A percentile compares a stretch with the other conserved stretches of the same genome.
Conservation (phyloP, 768 basidiomycete genomes). For the Russula emetica region DNA sequence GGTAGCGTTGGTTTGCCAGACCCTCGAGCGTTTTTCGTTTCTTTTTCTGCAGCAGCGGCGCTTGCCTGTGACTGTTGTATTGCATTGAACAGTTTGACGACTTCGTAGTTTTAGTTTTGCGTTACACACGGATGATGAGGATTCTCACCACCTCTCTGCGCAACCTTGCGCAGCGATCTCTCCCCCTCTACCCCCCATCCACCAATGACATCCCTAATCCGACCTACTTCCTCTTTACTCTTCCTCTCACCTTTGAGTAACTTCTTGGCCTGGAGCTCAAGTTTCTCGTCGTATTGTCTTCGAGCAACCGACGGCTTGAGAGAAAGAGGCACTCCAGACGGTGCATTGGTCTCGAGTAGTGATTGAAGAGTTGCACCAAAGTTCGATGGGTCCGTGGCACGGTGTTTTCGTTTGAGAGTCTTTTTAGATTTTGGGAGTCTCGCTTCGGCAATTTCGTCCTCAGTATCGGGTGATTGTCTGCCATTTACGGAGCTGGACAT, state of each 20-base stretch:
- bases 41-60: conserved; percentile 48
- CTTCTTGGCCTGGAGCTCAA: conserved; percentile 68
- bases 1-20: conserved; percentile 70
- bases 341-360: conserved; percentile 65
- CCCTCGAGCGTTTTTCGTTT: conserved; percentile 58
- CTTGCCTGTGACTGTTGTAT: conserved; percentile 77
- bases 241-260: conserved; percentile 66
- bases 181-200: conserved; percentile 88
- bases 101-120: conserved; percentile 34
- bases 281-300: conserved; percentile 69
- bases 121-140: not conserved
- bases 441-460: conserved; percentile 57
- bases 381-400: conserved; percentile 67
- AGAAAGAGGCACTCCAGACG: conserved; percentile 67
- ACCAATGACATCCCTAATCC: conserved; percentile 68
- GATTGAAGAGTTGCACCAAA: conserved; percentile 74
- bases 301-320: conserved; percentile 69
- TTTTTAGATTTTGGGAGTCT: conserved; percentile 66
- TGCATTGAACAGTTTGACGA: conserved; percentile 83
- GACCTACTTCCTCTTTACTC: conserved; percentile 65
- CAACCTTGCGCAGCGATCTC: conserved; percentile 73
- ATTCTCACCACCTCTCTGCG: conserved; percentile 73
- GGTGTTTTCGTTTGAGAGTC: conserved; percentile 76
- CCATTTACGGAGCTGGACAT: conserved; percentile 29
- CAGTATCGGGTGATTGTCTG: conserved; percentile 43